Conservation (phyloP, 2,329 filamentous ascomycete genomes). For the Penicillium occitanis region DNA sequence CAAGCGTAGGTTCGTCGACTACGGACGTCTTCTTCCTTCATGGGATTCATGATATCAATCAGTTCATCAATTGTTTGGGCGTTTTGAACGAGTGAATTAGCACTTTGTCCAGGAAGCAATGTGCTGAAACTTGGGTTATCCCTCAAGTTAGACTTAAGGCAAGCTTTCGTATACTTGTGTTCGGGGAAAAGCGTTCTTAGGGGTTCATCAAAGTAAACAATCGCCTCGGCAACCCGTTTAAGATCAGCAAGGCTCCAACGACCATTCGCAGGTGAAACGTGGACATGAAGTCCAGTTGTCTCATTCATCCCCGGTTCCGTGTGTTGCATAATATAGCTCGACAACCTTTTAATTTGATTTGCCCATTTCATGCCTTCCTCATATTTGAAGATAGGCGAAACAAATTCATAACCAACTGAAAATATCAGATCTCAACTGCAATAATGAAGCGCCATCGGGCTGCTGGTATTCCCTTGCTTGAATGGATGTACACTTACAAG, state of each 20-base stretch:
- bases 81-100: neutral
- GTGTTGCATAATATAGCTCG: neutral
- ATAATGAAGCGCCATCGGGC: neutral
- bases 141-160: neutral
- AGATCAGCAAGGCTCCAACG: neutral
- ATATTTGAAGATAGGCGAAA: neutral
- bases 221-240: neutral
- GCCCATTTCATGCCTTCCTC: neutral
- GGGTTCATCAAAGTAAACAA: neutral
- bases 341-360: neutral
- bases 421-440: neutral
- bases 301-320: neutral
- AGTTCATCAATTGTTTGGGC: neutral
- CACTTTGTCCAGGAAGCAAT: neutral
- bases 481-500: neutral
- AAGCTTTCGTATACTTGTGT: neutral
- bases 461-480: neutral
- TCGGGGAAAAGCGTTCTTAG: neutral
- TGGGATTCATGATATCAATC: neutral
- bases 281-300: constrained; percentile 1
- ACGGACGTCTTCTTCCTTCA: no score
- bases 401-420: neutral
- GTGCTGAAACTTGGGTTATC: neutral
- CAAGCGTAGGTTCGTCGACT: constrained; percentile 1
- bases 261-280: neutral